These are phyloP conservation scores for Trichoderma orchidacearum DNA, from an alignment of 495 filamentous ascomycete species.

Conservation along the genomic window DNA sequence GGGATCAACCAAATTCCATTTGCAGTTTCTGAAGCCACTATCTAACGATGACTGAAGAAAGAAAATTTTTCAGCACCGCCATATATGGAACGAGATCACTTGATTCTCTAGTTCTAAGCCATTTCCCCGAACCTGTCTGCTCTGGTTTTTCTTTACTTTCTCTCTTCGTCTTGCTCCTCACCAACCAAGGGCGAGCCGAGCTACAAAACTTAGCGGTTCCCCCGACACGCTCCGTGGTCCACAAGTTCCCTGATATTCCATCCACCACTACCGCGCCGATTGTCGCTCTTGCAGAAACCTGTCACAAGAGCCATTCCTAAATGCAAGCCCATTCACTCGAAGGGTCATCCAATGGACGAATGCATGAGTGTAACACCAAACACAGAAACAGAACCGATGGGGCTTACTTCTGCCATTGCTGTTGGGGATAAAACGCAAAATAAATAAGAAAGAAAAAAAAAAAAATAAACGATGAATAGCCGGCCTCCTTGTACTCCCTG, in stretches of 20 bases:
- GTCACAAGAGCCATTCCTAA: conserved; percentile 1
- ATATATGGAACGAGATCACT: not conserved
- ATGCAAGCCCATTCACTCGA: not conserved
- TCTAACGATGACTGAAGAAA: not conserved
- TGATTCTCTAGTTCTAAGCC: not conserved
- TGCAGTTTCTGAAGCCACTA: not conserved
- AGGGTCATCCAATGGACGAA: not conserved
- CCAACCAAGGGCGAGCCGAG: not conserved
- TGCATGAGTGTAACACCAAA: not conserved
- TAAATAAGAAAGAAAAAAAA: not conserved
- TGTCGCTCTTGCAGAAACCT: not conserved
- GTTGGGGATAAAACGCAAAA: not conserved
- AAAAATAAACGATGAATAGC: not conserved
- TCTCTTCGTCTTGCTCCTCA: not conserved
- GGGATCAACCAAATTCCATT: conserved; percentile 1
- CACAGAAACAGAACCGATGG: not conserved
- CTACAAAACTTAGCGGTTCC: not conserved
- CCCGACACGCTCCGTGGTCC: not conserved
- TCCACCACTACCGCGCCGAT: not conserved
- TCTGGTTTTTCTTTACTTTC: not conserved
- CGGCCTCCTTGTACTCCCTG: not conserved
- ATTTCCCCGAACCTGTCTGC: not conserved
- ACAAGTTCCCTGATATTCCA: not conserved
- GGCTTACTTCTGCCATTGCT: not conserved
- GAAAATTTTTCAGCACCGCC: not conserved